phyloP scores from a whole-genome alignment of 106 monocot species.

The Dioscorea zingiberensis region DNA sequence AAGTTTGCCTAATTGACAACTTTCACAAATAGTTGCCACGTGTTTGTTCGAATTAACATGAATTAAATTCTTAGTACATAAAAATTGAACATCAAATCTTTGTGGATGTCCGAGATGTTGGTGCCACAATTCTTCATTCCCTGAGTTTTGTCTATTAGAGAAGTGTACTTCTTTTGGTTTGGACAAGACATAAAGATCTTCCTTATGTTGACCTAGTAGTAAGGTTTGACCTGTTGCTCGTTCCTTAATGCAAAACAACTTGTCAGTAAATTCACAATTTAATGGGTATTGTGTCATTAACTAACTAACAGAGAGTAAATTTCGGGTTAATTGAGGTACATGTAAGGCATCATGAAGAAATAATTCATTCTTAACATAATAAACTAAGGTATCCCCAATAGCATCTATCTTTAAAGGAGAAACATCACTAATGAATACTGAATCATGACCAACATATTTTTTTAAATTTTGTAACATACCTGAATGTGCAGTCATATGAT shows the following conservation, averaged over 20 bases:
- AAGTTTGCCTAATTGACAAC: not conserved
- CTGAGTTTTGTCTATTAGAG: not conserved
- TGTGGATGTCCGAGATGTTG: not conserved
- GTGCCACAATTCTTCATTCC: not conserved
- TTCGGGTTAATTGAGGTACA: not conserved
- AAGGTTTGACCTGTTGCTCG: not conserved
- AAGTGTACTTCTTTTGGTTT: not conserved
- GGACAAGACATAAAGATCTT: not conserved
- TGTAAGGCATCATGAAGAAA: not conserved
- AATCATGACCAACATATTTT: not conserved
- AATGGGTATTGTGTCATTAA: not conserved
- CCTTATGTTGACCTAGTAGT: not conserved
- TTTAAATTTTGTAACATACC: not conserved
- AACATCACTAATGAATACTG: not conserved
- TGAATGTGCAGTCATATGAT: not conserved
- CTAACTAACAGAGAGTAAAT: not conserved
- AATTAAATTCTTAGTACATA: not conserved
- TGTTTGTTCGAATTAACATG: not conserved
- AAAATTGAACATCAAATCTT: not conserved
- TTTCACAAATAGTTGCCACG: not conserved
- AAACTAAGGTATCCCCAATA: not conserved
- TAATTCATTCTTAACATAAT: not conserved
- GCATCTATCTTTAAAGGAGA: not conserved
- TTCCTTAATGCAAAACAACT: not conserved
- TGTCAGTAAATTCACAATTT: not conserved